Evolutionary conservation across 2,329 filamentous ascomycete genomes (phyloP).

Genomic region (Sporothrix luriei): DNA sequence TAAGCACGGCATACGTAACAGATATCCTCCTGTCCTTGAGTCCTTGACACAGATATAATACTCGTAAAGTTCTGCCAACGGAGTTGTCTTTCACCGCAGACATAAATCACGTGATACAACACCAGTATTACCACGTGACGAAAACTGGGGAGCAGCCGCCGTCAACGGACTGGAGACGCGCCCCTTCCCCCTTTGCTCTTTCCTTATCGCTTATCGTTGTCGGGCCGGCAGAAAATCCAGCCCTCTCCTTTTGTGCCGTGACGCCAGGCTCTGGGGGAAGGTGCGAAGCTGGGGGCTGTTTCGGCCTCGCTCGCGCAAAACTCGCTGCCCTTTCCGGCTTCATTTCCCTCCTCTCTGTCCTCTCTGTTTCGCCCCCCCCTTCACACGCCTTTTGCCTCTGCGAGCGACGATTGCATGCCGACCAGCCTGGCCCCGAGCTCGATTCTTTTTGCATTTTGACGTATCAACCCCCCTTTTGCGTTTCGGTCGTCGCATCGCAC

Average conservation of each 20-base stretch:
- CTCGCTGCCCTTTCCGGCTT: constrained; percentile 28
- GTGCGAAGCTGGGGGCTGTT: constrained; percentile 27
- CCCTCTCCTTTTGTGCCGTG: constrained; percentile 36
- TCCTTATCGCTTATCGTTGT: constrained; percentile 36
- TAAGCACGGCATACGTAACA: background rate
- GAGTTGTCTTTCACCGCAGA: too few relatives aligned
- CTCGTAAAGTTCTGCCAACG: too few relatives aligned
- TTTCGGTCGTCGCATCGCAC: constrained; percentile 4
- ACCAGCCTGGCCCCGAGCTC: background rate
- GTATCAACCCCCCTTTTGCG: background rate
- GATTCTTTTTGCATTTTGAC: background rate
- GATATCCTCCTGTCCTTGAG: background rate
- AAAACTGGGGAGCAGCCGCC: constrained; percentile 13
- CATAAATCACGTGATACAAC: background rate
- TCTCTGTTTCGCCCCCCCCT: background rate
- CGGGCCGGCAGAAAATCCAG: constrained; percentile 37
- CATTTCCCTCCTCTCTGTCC: background rate
- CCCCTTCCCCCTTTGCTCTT: constrained; percentile 1
- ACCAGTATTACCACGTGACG: background rate
- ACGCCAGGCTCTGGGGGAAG: constrained; percentile 31
- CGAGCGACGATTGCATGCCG: constrained; percentile 12
- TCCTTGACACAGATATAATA: too few relatives aligned
- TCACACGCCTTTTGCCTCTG: constrained; percentile 20
- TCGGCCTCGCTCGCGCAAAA: constrained; percentile 34
- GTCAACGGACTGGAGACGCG: constrained; percentile 1